phyloP scores from a whole-genome alignment of 306 rosid species.

The Fragaria vesca region DNA sequence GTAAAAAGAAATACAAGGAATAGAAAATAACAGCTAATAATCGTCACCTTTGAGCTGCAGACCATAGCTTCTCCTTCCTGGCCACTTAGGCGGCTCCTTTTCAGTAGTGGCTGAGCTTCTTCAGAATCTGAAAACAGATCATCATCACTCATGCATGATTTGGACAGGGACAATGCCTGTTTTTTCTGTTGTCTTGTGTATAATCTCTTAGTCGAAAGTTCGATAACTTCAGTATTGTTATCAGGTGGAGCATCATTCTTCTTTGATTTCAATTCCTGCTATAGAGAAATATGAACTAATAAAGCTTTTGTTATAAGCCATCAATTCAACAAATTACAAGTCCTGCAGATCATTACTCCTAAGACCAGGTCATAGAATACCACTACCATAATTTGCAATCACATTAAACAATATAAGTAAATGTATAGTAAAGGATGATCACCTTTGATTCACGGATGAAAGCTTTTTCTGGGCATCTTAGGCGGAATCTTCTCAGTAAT shows the following conservation, averaged over 20 bases:
- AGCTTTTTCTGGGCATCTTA: background rate
- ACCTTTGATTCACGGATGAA: background rate
- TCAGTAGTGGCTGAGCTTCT: background rate
- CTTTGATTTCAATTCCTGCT: background rate
- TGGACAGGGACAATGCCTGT: background rate
- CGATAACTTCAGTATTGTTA: background rate
- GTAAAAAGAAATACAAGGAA: background rate
- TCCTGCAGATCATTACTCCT: background rate
- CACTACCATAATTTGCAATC: background rate
- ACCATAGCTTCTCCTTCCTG: constrained; percentile 5
- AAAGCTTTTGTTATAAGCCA: background rate
- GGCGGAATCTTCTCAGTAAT: background rate
- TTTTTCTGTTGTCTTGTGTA: constrained; percentile 13
- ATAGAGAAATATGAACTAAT: background rate
- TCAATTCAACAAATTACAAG: background rate
- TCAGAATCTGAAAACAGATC: background rate
- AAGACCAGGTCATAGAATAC: background rate
- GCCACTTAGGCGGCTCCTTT: background rate
- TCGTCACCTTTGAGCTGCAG: background rate
- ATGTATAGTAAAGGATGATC: background rate
- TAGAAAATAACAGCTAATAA: background rate
- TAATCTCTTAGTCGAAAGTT: constrained; percentile 4
- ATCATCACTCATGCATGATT: background rate
- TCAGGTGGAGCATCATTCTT: constrained; percentile 3
- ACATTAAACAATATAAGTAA: background rate